These are phyloP conservation scores for Vicia sativa DNA, from an alignment of 306 rosid genomes.

Conservation along the genomic window DNA sequence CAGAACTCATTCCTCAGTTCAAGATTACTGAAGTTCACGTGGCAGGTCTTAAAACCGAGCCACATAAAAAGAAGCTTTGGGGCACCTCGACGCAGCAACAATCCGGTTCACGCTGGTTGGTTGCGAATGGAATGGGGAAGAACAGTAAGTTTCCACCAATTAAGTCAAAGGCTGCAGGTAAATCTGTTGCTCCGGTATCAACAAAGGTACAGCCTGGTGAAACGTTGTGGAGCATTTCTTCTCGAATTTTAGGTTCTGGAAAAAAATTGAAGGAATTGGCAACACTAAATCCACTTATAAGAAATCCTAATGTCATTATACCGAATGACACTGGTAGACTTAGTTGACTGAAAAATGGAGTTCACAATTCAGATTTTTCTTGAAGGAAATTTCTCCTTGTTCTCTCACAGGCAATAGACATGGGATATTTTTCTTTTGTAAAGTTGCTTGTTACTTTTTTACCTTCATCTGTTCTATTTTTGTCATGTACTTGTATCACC, in stretches of 20 bases:
- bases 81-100: conserved; percentile 73
- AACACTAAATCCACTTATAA: conserved; percentile 56
- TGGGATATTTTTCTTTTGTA: conserved; percentile 37
- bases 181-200: conserved; percentile 54
- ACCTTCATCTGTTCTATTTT: conserved; percentile 32
- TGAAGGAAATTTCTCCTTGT: too few species aligned
- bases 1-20: conserved; percentile 69
- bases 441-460: conserved; percentile 23
- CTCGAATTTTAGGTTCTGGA: conserved; percentile 58
- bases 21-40: conserved; percentile 83
- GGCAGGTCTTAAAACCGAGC: conserved; percentile 62
- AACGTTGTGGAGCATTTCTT: conserved; percentile 82
- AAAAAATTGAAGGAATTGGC: conserved; percentile 67
- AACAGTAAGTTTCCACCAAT: conserved; percentile 56
- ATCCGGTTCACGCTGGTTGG: conserved; percentile 92
- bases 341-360: conserved; percentile 40
- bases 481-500: neutral
- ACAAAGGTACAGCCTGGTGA: conserved; percentile 77
- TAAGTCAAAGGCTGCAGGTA: conserved; percentile 65
- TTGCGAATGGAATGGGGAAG: conserved; percentile 91
- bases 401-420: too few species aligned
- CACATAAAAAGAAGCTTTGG: conserved; percentile 68
- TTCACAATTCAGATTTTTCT: conserved; percentile 21
- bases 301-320: conserved; percentile 77
- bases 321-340: conserved; percentile 59